Evolutionary conservation across 208 protist genomes (phyloP).

Genomic region (Acanthamoeba quina): DNA sequence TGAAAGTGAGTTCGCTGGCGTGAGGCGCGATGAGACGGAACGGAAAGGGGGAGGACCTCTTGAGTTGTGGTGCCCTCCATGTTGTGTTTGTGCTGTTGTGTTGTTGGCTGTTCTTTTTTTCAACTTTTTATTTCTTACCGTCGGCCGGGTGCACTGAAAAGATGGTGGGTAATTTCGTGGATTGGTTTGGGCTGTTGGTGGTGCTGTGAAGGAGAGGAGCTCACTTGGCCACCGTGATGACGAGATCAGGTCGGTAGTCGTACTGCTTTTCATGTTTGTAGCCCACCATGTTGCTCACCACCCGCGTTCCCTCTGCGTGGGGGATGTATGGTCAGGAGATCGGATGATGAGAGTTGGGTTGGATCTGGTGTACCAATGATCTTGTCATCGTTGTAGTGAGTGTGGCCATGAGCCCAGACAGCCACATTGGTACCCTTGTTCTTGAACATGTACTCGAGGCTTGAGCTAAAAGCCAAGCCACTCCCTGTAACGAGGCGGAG

Average conservation of each 20-base stretch:
- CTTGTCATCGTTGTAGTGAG: conserved; percentile 58
- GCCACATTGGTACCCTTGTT: conserved; percentile 2
- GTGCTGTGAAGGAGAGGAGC: not conserved
- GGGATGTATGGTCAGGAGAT: not conserved
- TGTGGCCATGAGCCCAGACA: conserved; percentile 44
- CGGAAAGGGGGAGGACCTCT: not conserved
- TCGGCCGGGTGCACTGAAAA: no score
- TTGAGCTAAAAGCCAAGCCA: conserved; percentile 17
- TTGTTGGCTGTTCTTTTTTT: no score
- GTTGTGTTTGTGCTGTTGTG: no score
- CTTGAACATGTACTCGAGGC: conserved; percentile 20
- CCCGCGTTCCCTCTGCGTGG: not conserved
- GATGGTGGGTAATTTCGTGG: not conserved
- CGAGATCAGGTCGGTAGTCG: not conserved
- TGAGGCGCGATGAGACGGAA: no score
- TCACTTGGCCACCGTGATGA: not conserved
- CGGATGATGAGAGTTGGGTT: not conserved
- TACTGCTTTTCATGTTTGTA: not conserved
- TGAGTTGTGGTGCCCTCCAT: not conserved
- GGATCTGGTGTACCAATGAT: not conserved
- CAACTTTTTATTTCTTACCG: no score
- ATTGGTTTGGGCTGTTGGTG: not conserved
- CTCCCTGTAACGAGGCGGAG: not conserved
- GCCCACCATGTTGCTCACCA: conserved; percentile 65
- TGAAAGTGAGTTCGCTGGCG: no score